phyloP scores from a whole-genome alignment of 2,329 filamentous ascomycete species.

The Clarireedia homoeocarpa region DNA sequence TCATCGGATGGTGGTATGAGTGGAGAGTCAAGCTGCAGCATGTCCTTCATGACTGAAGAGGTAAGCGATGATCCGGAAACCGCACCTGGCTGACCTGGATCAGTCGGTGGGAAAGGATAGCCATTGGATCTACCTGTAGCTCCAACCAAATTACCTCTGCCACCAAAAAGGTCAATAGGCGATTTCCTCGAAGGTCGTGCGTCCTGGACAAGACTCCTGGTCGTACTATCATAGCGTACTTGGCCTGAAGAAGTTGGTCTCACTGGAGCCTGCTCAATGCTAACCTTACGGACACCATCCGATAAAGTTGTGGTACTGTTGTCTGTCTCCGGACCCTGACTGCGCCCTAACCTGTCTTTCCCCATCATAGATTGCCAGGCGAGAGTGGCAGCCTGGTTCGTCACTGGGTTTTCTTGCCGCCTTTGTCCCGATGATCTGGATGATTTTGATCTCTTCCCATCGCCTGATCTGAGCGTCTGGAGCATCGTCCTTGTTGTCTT shows the following conservation, averaged over 20 bases:
- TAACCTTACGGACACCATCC: conserved; percentile 19
- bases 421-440: conserved; percentile 20
- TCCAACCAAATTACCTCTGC: conserved; percentile 16
- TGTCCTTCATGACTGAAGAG: conserved; percentile 20
- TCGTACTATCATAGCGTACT: conserved; percentile 27
- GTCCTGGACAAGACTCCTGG: conserved; percentile 26
- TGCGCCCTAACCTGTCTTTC: conserved; percentile 23
- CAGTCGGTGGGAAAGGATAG: conserved; percentile 28
- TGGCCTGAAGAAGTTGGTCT: conserved; percentile 16
- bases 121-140: conserved; percentile 20
- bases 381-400: conserved; percentile 56
- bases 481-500: conserved; percentile 48
- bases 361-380: conserved; percentile 40
- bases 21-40: conserved; percentile 19
- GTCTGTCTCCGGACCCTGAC: conserved; percentile 22
- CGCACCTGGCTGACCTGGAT: conserved; percentile 24
- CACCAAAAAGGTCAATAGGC: conserved; percentile 22
- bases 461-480: conserved; percentile 49
- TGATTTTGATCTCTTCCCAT: conserved; percentile 39
- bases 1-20: conserved; percentile 16
- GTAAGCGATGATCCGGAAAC: conserved; percentile 23
- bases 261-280: conserved; percentile 14
- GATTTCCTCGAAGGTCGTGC: conserved; percentile 14
- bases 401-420: conserved; percentile 40
- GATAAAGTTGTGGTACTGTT: conserved; percentile 20